A percentile compares a stretch with the other conserved stretches of the same genome.
Evolutionary conservation across 306 rosid species (phyloP).

Genomic region (Senna siamea): DNA sequence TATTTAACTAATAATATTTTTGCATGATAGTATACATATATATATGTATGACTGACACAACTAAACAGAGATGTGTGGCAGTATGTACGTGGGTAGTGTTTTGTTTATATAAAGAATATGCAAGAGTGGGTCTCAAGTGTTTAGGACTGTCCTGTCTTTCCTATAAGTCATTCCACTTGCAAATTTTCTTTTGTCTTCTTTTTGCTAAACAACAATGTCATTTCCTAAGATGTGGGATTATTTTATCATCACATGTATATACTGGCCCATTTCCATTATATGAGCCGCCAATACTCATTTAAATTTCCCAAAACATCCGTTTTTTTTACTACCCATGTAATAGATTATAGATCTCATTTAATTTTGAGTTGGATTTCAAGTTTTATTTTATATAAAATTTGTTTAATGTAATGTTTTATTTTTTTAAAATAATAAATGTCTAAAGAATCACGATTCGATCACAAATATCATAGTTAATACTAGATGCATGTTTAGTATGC

Average conservation of each 20-base stretch:
- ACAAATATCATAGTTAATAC: too few species aligned
- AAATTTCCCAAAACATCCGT: too few species aligned
- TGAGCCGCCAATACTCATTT: constrained; percentile 39
- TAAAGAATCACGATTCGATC: too few species aligned
- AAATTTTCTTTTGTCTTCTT: background rate
- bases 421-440: too few species aligned
- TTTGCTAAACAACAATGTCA: constrained; percentile 35
- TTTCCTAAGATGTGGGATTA: constrained; percentile 49
- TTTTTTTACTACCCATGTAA: too few species aligned
- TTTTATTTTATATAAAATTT: too few species aligned
- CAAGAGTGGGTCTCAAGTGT: constrained; percentile 32
- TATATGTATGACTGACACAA: constrained; percentile 2
- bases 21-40: background rate
- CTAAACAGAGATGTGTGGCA: constrained; percentile 25
- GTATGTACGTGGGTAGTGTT: constrained; percentile 24
- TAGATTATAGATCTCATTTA: too few species aligned
- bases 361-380: too few species aligned
- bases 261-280: constrained; percentile 15
- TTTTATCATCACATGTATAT: constrained; percentile 18
- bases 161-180: constrained; percentile 37
- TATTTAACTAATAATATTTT: too few species aligned
- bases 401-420: too few species aligned
- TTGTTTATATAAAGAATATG: constrained; percentile 26
- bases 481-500: too few species aligned
- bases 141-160: constrained; percentile 5